Evolutionary conservation across 345 rosid species (phyloP).

Genomic region (Sisymbrium altissimum): DNA sequence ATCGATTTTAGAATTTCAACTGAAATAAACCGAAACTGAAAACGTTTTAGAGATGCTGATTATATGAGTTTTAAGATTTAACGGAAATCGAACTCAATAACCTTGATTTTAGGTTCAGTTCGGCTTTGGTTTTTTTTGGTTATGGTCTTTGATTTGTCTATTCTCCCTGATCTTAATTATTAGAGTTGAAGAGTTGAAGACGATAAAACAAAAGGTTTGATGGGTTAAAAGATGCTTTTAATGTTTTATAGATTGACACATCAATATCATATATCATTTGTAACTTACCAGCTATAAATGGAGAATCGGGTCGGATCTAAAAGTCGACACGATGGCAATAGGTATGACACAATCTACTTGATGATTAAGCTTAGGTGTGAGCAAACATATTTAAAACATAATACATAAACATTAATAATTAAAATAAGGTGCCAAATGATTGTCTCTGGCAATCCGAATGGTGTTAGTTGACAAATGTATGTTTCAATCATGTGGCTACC

Average conservation of each 20-base stretch:
- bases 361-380: slow-evolving; percentile 1
- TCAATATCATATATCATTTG: neutral
- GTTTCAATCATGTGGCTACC: slow-evolving; percentile 25
- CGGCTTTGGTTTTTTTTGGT: neutral
- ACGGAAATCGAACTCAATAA: neutral
- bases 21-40: neutral
- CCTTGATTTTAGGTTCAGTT: neutral
- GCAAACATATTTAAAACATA: neutral
- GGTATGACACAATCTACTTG: slow-evolving; percentile 1
- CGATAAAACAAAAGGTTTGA: neutral
- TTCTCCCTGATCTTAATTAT: neutral
- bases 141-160: neutral
- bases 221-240: neutral
- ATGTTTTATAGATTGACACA: neutral
- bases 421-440: slow-evolving; percentile 25
- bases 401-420: neutral
- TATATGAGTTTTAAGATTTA: neutral
- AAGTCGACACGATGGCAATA: neutral
- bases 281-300: neutral
- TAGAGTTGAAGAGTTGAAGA: neutral
- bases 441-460: slow-evolving; percentile 17
- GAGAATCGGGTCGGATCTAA: neutral
- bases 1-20: neutral
- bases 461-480: slow-evolving; percentile 27
- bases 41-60: neutral